Evolutionary conservation across 345 rosid genomes (phyloP).

Genomic region (Populus nigra): DNA sequence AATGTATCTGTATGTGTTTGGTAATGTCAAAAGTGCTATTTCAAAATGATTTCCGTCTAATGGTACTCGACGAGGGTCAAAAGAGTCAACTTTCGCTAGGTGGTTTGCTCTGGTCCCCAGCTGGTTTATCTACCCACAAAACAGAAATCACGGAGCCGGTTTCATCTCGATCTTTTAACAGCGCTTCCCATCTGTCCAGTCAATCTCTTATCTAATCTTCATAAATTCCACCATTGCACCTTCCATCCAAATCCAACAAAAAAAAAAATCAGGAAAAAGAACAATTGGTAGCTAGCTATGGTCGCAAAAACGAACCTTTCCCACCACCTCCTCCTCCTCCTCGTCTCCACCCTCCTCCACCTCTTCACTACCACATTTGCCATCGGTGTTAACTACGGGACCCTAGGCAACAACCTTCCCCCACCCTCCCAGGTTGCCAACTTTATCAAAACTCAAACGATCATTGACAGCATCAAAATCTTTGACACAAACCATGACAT

Average conservation of each 20-base stretch:
- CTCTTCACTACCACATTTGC: constrained; percentile 14
- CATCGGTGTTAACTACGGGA: constrained; percentile 32
- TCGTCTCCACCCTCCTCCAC: constrained; percentile 5
- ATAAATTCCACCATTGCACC: neutral
- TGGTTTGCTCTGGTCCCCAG: too few species aligned
- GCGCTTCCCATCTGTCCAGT: too few species aligned
- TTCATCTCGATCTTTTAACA: too few species aligned
- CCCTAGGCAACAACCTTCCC: constrained; percentile 26
- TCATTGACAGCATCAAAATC: constrained; percentile 24
- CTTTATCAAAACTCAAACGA: constrained; percentile 22
- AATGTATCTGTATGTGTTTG: too few species aligned
- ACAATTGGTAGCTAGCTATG: neutral
- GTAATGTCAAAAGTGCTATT: too few species aligned
- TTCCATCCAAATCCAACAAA: neutral
- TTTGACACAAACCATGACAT: constrained; percentile 29
- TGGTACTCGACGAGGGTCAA: too few species aligned
- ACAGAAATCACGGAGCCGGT: too few species aligned
- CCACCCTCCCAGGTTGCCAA: constrained; percentile 30
- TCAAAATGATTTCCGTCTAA: too few species aligned
- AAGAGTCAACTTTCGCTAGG: too few species aligned
- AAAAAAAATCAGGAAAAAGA: neutral
- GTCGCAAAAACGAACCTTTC: neutral
- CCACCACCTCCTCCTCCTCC: constrained; percentile 4
- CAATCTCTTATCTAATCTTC: too few species aligned
- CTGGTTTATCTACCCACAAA: too few species aligned